These are phyloP conservation scores for Macrocystidia cucumis DNA, from an alignment of 1,284 basidiomycete genomes.

Conservation along the genomic window DNA sequence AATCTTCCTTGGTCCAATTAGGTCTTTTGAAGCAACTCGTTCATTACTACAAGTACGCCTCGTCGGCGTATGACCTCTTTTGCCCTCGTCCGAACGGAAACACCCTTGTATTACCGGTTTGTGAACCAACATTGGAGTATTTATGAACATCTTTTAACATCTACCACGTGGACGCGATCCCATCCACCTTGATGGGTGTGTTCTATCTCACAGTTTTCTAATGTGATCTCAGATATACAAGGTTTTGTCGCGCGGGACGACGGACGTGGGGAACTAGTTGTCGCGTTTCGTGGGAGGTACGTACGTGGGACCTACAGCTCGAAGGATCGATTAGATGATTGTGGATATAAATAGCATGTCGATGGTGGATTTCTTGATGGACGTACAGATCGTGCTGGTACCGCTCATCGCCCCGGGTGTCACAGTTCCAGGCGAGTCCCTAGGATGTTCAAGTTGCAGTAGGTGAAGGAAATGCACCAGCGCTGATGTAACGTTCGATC, in stretches of 20 bases:
- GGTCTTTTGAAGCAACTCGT: slow-evolving; percentile 31
- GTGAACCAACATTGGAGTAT: slow-evolving; percentile 2
- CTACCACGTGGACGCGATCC: too few species aligned
- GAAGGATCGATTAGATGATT: slow-evolving; percentile 10
- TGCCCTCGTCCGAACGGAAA: slow-evolving; percentile 44
- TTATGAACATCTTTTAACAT: too few species aligned
- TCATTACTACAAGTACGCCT: slow-evolving; percentile 42
- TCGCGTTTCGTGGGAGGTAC: slow-evolving; percentile 42
- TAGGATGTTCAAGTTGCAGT: slow-evolving; percentile 17
- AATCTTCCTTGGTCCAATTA: slow-evolving; percentile 9
- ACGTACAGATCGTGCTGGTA: slow-evolving; percentile 25
- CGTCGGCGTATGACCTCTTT: slow-evolving; percentile 36
- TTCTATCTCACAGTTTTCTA: slow-evolving; percentile 26
- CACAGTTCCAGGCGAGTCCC: slow-evolving; percentile 21
- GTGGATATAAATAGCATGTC: slow-evolving; percentile 21
- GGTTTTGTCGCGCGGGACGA: slow-evolving; percentile 42
- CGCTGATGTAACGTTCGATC: neutral
- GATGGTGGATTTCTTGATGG: slow-evolving; percentile 26
- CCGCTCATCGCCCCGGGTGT: slow-evolving; percentile 23
- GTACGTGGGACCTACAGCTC: slow-evolving; percentile 4
- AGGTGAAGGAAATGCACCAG: too few species aligned
- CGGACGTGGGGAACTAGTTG: slow-evolving; percentile 32
- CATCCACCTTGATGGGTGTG: neutral
- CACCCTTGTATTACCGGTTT: slow-evolving; percentile 31
- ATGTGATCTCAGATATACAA: slow-evolving; percentile 32